Conservation (phyloP, 2,329 filamentous ascomycete genomes). For the Nothopassalora personata region DNA sequence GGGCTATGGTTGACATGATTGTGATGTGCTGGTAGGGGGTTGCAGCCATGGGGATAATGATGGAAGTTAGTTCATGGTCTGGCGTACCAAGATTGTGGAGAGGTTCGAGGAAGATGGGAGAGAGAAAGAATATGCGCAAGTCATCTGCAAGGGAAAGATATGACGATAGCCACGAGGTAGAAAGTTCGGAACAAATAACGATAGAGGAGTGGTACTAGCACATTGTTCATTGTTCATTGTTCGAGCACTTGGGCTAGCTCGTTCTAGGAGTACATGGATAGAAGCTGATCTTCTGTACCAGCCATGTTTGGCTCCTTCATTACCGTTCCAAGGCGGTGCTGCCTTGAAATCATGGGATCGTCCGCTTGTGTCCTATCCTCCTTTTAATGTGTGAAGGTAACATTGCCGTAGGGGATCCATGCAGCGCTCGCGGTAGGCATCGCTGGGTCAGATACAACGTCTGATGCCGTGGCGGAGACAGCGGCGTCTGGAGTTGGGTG, state of each 20-base stretch:
- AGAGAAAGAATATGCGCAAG: background rate
- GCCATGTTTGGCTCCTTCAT: background rate
- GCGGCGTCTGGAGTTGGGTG: constrained; percentile 5
- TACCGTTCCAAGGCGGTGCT: background rate
- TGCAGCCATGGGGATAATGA: too few species aligned
- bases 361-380: background rate
- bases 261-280: background rate
- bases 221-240: background rate
- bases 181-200: background rate
- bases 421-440: background rate
- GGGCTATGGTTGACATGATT: too few species aligned
- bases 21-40: too few species aligned
- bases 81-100: background rate
- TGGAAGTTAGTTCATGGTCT: background rate
- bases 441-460: background rate
- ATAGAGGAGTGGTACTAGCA: background rate
- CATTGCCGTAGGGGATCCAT: background rate
- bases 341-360: background rate
- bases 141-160: background rate
- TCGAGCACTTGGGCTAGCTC: background rate
- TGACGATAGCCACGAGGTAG: background rate
- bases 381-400: background rate
- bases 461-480: background rate
- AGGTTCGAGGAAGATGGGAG: background rate
- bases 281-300: background rate